A percentile compares a stretch with the other conserved stretches of the same genome.
Evolutionary conservation across 768 basidiomycete genomes (phyloP).

Genomic region (Auricularia cornea): DNA sequence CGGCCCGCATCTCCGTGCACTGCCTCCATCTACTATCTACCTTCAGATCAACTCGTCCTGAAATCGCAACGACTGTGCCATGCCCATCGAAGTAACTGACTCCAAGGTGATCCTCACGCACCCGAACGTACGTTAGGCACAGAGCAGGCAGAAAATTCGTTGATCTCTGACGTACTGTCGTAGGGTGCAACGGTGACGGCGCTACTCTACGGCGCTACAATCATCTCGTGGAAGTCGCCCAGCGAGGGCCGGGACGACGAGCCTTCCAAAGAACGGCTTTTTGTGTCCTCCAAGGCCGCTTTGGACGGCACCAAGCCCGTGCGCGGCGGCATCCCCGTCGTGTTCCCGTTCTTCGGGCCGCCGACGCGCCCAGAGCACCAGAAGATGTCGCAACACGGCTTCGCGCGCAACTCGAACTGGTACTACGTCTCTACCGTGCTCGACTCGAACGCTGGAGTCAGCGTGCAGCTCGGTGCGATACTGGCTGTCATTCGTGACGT

Average conservation of each 20-base stretch:
- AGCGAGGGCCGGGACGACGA: slow-evolving; percentile 23
- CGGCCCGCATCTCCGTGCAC: too few relatives aligned
- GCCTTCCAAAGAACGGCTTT: slow-evolving; percentile 56
- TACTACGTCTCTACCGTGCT: slow-evolving; percentile 49
- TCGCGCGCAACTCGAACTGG: slow-evolving; percentile 78
- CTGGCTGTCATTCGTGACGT: neutral
- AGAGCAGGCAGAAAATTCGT: neutral
- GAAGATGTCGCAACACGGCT: slow-evolving; percentile 80
- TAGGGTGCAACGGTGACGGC: slow-evolving; percentile 63
- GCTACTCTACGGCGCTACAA: slow-evolving; percentile 75
- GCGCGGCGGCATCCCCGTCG: slow-evolving; percentile 47
- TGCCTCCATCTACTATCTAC: too few relatives aligned
- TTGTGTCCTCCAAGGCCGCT: slow-evolving; percentile 69
- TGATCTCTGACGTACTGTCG: neutral
- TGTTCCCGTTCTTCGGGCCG: slow-evolving; percentile 86
- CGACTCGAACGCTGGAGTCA: slow-evolving; percentile 64
- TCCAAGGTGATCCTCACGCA: slow-evolving; percentile 47
- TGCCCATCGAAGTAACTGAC: slow-evolving; percentile 47
- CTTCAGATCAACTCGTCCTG: too few relatives aligned
- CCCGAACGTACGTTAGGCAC: slow-evolving; percentile 39
- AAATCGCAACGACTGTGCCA: slow-evolving; percentile 15
- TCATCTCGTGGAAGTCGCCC: slow-evolving; percentile 75
- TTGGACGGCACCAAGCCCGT: slow-evolving; percentile 77
- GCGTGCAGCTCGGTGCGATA: slow-evolving; percentile 65
- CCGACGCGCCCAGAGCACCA: slow-evolving; percentile 59